A percentile compares a stretch with the other conserved stretches of the same genome.
phyloP scores from a whole-genome alignment of 1,284 basidiomycete genomes.

The Melampsora medusae region DNA sequence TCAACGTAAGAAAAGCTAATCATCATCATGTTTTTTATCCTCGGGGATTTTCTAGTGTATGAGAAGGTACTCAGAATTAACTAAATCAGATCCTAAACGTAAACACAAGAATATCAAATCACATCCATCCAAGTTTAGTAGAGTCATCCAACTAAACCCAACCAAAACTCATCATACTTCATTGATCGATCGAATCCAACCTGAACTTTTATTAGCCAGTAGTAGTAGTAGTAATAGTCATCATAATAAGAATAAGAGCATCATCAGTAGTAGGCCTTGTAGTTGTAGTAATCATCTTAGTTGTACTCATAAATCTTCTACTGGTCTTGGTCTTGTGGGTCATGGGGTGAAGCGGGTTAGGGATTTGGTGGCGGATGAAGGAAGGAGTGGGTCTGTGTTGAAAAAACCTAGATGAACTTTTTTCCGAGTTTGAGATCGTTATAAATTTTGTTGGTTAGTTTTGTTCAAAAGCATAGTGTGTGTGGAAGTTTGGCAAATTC shows the following conservation, averaged over 20 bases:
- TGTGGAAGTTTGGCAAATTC: no score
- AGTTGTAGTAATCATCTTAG: not conserved
- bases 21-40: not conserved
- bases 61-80: constrained; percentile 10
- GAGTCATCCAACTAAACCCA: not conserved
- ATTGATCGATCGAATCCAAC: constrained; percentile 5
- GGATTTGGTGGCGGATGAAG: not conserved
- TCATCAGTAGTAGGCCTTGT: not conserved
- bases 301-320: not conserved
- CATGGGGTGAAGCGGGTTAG: not conserved
- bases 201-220: not conserved
- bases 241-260: not conserved
- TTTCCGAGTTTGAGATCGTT: not conserved
- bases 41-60: not conserved
- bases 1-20: not conserved
- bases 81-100: not conserved
- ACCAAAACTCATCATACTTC: not conserved
- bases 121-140: not conserved
- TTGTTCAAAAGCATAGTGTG: no score
- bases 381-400: not conserved
- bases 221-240: not conserved
- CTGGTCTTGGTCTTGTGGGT: not conserved
- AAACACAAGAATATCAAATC: not conserved
- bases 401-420: not conserved
- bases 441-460: not conserved